Percentiles rank a stretch among this genome's conserved stretches.
Evolutionary conservation across 805 yeast species (phyloP).

Genomic region (Starmerella vaccinii): DNA sequence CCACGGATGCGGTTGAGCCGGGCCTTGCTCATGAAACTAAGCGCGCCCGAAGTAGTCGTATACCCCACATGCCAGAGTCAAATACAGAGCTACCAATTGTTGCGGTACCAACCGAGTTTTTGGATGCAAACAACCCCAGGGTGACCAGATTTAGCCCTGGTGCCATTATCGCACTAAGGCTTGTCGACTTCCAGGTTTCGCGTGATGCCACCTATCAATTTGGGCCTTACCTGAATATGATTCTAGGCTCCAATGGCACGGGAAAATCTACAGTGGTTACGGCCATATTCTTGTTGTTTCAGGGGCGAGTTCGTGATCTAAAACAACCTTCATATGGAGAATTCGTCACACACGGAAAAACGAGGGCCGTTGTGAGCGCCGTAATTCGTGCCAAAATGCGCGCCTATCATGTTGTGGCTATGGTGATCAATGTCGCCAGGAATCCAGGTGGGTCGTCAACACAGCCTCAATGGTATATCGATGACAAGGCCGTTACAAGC

Average conservation of each 20-base stretch:
- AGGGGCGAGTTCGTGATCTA: conserved; percentile 41
- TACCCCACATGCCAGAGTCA: not conserved
- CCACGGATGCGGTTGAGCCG: not conserved
- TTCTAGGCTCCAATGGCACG: conserved; percentile 93
- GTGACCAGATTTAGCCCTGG: conserved; percentile 14
- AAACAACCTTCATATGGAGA: conserved; percentile 35
- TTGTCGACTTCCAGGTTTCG: conserved; percentile 24
- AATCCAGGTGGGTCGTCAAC: not conserved
- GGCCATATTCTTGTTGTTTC: conserved; percentile 81
- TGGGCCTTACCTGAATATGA: conserved; percentile 78
- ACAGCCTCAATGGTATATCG: conserved; percentile 15
- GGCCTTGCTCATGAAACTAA: not conserved
- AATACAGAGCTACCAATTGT: not conserved
- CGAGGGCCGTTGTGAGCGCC: conserved; percentile 14
- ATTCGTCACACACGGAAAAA: conserved; percentile 19
- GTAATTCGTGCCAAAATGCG: conserved; percentile 7
- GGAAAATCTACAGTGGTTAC: conserved; percentile 91
- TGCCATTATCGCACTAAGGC: conserved; percentile 17
- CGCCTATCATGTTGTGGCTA: conserved; percentile 1
- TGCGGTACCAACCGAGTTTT: not conserved
- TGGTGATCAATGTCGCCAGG: conserved; percentile 1
- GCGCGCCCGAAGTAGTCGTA: not conserved
- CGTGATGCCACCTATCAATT: conserved; percentile 34
- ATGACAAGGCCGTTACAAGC: conserved; percentile 14
- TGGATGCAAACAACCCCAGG: not conserved